Percentiles rank a stretch among this genome's conserved stretches.
phyloP scores from a whole-genome alignment of 179 eudicot species.

The Vitellaria paradoxa region DNA sequence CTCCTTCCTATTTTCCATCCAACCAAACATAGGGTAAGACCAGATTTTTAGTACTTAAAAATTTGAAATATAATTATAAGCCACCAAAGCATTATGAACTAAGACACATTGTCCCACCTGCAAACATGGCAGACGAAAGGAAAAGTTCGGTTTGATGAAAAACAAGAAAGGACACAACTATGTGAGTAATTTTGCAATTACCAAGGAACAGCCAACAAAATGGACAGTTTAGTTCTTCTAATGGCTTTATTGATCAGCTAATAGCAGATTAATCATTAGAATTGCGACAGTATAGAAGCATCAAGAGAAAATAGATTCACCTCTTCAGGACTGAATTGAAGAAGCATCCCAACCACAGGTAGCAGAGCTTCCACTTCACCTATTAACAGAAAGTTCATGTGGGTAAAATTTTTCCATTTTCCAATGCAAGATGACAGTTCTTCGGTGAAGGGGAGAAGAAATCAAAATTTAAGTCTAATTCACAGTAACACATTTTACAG shows the following conservation, averaged over 20 bases:
- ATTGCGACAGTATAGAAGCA: background rate
- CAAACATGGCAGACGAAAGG: background rate
- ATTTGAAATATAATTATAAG: background rate
- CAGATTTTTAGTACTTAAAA: background rate
- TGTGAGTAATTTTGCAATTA: background rate
- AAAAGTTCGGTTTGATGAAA: background rate
- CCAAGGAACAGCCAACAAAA: no score
- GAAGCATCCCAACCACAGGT: conserved; percentile 95
- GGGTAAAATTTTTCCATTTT: background rate
- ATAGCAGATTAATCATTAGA: background rate
- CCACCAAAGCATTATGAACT: background rate
- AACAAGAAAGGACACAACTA: background rate
- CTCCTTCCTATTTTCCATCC: no score
- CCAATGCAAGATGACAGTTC: conserved; percentile 4
- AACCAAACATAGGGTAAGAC: no score
- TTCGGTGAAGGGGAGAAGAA: background rate
- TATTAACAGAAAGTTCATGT: conserved; percentile 22
- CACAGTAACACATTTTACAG: background rate
- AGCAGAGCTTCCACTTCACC: conserved; percentile 97
- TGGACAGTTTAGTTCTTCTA: background rate
- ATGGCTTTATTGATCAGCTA: background rate
- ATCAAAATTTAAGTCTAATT: background rate
- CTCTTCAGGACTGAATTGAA: conserved; percentile 99
- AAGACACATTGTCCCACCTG: background rate
- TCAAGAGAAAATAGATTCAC: conserved; percentile 32